phyloP scores from a whole-genome alignment of 192 early-diverging fungal genomes.

The Glomus cerebriforme region DNA sequence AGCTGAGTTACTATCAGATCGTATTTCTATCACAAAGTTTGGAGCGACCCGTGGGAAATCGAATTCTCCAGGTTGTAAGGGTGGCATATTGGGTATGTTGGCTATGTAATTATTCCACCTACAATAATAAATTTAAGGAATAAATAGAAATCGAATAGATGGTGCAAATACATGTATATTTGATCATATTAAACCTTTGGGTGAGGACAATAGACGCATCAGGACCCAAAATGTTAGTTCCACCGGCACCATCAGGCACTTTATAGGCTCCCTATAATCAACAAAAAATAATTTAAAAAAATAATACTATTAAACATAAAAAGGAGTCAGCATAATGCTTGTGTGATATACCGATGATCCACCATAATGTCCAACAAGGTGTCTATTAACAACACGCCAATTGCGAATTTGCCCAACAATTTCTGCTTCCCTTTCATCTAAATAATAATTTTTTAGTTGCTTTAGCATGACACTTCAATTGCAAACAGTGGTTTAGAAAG shows the following conservation, averaged over 20 bases:
- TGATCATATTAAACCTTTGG: neutral
- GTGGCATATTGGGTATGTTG: neutral
- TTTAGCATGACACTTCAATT: slow-evolving; percentile 4
- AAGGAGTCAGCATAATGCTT: slow-evolving; percentile 4
- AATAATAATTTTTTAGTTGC: neutral
- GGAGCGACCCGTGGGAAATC: neutral
- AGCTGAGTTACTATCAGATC: neutral
- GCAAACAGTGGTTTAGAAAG: slow-evolving; percentile 22
- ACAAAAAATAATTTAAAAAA: neutral
- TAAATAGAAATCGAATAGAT: neutral
- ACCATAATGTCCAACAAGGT: neutral
- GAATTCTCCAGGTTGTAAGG: neutral
- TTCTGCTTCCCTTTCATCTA: slow-evolving; percentile 18
- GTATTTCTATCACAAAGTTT: slow-evolving; percentile 8
- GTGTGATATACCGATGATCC: neutral
- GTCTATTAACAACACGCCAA: neutral
- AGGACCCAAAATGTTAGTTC: neutral
- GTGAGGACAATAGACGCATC: neutral
- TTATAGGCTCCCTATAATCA: slow-evolving; percentile 10
- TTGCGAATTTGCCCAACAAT: neutral
- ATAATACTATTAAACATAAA: slow-evolving; percentile 19
- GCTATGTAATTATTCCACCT: neutral
- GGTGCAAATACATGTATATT: neutral
- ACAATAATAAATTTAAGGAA: neutral
- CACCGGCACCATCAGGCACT: neutral